Conservation (phyloP, 1,284 basidiomycete genomes). For the Cystobasidium sp. region DNA sequence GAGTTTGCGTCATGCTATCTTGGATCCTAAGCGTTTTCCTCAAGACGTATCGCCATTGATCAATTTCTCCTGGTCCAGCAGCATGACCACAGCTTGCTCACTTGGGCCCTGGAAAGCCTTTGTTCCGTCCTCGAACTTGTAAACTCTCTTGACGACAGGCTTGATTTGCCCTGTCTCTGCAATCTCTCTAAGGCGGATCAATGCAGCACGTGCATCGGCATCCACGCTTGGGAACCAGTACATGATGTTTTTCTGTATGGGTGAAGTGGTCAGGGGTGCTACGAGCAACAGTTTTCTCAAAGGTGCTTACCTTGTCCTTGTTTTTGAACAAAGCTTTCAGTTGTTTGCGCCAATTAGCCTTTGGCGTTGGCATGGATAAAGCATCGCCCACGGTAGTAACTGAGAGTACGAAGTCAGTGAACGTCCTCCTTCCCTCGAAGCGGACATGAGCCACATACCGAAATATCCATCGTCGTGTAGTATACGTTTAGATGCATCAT, state of each 20-base stretch:
- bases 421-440: not conserved
- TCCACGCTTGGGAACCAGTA: conserved; percentile 54
- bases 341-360: conserved; percentile 49
- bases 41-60: conserved; percentile 2
- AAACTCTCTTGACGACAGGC: conserved; percentile 43
- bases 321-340: conserved; percentile 57
- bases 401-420: not conserved
- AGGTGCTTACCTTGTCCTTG: conserved; percentile 51
- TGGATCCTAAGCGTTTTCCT: not conserved
- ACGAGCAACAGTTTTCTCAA: no score
- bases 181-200: conserved; percentile 45
- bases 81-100: conserved; percentile 43
- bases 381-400: conserved; percentile 56
- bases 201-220: conserved; percentile 41
- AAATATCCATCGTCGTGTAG: conserved; percentile 55
- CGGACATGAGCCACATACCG: no score
- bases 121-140: conserved; percentile 45
- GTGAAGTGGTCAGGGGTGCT: no score
- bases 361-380: conserved; percentile 54
- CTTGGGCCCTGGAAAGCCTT: conserved; percentile 44
- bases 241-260: conserved; percentile 54
- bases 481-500: conserved; percentile 59
- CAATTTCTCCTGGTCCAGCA: conserved; percentile 38
- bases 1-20: not conserved
- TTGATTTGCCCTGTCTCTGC: conserved; percentile 45